These are phyloP conservation scores for Mucor lusitanicus DNA, from an alignment of 371 early-diverging fungal genomes.

Conservation along the genomic window DNA sequence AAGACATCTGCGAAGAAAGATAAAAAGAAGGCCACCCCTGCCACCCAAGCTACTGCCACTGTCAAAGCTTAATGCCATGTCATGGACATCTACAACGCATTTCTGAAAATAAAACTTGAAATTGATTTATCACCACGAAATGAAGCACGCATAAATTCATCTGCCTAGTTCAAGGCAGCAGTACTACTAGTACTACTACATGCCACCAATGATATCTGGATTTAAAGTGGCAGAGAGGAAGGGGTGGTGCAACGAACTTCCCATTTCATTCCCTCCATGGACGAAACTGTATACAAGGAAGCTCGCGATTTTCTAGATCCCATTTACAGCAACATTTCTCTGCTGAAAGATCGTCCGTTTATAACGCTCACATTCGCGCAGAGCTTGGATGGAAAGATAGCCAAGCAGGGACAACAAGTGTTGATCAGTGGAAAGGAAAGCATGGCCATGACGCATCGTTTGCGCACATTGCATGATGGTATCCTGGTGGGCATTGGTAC, in stretches of 20 bases:
- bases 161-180: no score
- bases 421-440: constrained; percentile 77
- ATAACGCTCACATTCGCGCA: constrained; percentile 65
- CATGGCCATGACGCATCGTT: constrained; percentile 76
- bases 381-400: constrained; percentile 88
- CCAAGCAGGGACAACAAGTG: constrained; percentile 63
- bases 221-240: no score
- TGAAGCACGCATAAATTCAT: no score
- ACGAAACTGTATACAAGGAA: constrained; percentile 8
- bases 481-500: constrained; percentile 93
- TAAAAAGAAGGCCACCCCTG: constrained; percentile 27
- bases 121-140: no score
- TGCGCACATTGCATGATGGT: constrained; percentile 78
- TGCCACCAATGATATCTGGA: no score
- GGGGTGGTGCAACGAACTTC: no score
- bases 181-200: no score
- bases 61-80: no score
- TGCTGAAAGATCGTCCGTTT: constrained; percentile 7
- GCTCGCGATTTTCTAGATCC: constrained; percentile 21
- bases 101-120: constrained; percentile 8
- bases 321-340: background rate
- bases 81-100: background rate
- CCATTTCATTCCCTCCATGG: constrained; percentile 3
- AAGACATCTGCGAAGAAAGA: constrained; percentile 47
- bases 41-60: constrained; percentile 5